Evolutionary conservation across 2,329 filamentous ascomycete genomes (phyloP), one percentile per base, ranked within the genome.

Genomic region (Fusarium succisae): DNA sequence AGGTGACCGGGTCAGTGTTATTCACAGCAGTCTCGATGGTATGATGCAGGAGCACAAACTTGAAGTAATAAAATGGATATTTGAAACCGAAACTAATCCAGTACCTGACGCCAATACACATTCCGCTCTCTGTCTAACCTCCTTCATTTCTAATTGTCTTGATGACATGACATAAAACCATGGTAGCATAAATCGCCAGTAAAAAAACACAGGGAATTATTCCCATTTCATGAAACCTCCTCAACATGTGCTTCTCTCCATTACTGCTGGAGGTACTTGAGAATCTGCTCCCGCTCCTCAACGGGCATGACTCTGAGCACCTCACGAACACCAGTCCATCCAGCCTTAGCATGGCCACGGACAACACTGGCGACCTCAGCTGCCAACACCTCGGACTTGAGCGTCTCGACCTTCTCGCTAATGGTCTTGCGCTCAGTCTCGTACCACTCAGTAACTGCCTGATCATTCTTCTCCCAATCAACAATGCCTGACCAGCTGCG

Each of bases 341-440:
- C 89, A 13, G 94, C 92, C 76, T 94, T 90, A 79, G 86, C 86
- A 76, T 87, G 84, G 62, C 79, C 78, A 35, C 84, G 83, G 63
- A 88, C 79, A 38, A 87, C 78, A 24, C 81, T 81, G n/a, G 83
- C 83, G 70, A 88, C 81, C 76, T 87, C 84, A n/a, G 79, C 78
- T 22, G 86, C 82, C 53, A 87, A 88, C 47, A 90, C 89, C 69
- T 98, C 94, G 10, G 89, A 88, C 89, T 94, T 96, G 79, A 98
- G 87, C 18, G 87, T 85, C 82, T 98, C 95, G 35, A 98, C 91
- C 90, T 96, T 97, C 72, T 92, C 90, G 72, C 93, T 89, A 57
- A 99, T 91, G 45, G 86, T 85, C 87, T 96, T 94, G 81, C 94
- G 89, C 86, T 98, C 96, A 85, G 96, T 92, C 87, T 99, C 96